Evolutionary conservation across 768 basidiomycete genomes (phyloP).

Genomic region (Chlorophyllum brunneum): DNA sequence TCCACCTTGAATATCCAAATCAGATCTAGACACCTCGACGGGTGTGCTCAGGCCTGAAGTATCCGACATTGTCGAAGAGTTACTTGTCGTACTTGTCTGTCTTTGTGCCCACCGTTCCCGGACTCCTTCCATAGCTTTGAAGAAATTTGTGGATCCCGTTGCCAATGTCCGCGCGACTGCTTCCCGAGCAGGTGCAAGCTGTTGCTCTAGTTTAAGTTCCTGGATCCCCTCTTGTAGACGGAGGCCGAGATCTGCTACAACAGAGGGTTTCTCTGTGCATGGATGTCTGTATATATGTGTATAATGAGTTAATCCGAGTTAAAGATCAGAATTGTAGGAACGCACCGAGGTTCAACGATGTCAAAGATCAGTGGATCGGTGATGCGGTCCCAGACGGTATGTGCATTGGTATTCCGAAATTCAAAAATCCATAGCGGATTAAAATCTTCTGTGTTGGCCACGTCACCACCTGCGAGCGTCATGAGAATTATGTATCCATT

Average conservation of each 20-base stretch:
- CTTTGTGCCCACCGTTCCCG: conserved; percentile 62
- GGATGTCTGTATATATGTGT: conserved; percentile 62
- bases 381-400: conserved; percentile 82
- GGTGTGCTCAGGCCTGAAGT: conserved; percentile 33
- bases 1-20: conserved; percentile 21
- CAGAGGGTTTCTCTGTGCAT: conserved; percentile 85
- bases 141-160: conserved; percentile 73
- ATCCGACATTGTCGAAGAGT: conserved; percentile 21
- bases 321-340: background rate
- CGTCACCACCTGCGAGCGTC: conserved; percentile 40
- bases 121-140: conserved; percentile 90
- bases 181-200: conserved; percentile 90
- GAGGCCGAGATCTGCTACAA: conserved; percentile 88
- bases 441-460: conserved; percentile 72
- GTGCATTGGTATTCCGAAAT: conserved; percentile 85
- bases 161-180: conserved; percentile 76
- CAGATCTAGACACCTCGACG: conserved; percentile 35
- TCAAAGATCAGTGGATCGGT: conserved; percentile 95
- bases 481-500: conserved; percentile 2
- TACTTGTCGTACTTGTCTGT: conserved; percentile 15
- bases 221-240: conserved; percentile 92
- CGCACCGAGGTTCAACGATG: conserved; percentile 86
- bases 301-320: background rate
- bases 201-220: conserved; percentile 89
- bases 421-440: conserved; percentile 85